Conservation (phyloP, 768 basidiomycete species). For the Hysterangium stoloniferum region DNA sequence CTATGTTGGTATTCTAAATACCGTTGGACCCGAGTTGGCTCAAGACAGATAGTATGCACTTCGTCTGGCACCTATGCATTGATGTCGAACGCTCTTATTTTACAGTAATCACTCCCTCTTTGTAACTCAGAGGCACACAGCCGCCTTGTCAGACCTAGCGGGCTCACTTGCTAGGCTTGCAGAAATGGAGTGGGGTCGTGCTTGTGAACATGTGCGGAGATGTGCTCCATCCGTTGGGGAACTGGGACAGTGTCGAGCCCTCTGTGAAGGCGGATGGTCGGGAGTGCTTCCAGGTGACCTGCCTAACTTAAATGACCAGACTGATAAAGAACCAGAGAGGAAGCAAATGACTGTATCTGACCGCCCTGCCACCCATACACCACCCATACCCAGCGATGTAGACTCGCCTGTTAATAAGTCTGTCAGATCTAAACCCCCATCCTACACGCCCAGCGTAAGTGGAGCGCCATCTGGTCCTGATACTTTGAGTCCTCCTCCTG, state of each 20-base stretch:
- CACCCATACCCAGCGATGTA: no score
- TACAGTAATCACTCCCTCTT: slow-evolving; percentile 59
- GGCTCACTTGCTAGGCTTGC: slow-evolving; percentile 63
- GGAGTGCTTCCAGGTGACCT: slow-evolving; percentile 32
- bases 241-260: slow-evolving; percentile 63
- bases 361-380: no score
- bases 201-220: slow-evolving; percentile 64
- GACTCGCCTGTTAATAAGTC: no score
- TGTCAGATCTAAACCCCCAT: no score
- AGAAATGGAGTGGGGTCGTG: slow-evolving; percentile 68
- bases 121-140: slow-evolving; percentile 53
- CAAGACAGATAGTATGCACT: slow-evolving; percentile 67
- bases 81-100: not conserved
- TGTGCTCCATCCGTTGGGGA: slow-evolving; percentile 59
- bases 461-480: no score
- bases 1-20: slow-evolving; percentile 66
- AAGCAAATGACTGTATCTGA: not conserved
- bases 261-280: slow-evolving; percentile 72
- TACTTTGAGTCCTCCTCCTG: no score
- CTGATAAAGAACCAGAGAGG: not conserved
- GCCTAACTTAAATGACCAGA: slow-evolving; percentile 14
- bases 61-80: not conserved
- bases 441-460: no score
- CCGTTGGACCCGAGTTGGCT: slow-evolving; percentile 69
- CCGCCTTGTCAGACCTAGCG: slow-evolving; percentile 53